Base-by-base conservation (phyloP, 805 yeast species). In the Schwanniomyces pseudopolymorphus region DNA sequence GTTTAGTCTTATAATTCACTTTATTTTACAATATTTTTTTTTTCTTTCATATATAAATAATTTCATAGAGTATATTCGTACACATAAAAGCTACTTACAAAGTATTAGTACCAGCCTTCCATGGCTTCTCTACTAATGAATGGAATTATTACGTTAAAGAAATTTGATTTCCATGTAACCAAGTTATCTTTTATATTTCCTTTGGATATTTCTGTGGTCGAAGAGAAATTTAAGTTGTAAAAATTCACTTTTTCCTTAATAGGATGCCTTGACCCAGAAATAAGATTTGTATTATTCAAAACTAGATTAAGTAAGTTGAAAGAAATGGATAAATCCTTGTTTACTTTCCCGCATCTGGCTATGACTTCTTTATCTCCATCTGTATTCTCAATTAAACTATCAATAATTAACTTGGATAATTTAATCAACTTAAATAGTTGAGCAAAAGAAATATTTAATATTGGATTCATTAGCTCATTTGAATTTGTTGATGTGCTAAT, bases 381-480 rank as follows among this genome's bases (percentile, higher is more conserved):
- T 8, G 42, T 42, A 26, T 38, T 43, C 20, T 45, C 50, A 31
- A 56, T 52, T 21, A 67, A 50, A 11, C 60, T 53, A 43, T 71
- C 77, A 39, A 69, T 58, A 10, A 70, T 58, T n/a, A 64, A 44
- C 49, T 71, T 72, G 46, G 59, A 56, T 13, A 70, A 49, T 48
- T 68, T 70, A 28, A 72, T 66, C 42, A 70, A 50, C 43, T 64
- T 66, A 51, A 63, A 65, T 8, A 60, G 47, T 40, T 70, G 74
- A 25, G 65, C 64, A 36, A 60, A 58, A 2, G 64, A 51, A n/a
- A 72, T 40, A 47, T 68, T 69, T 44, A 69, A 54, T 10, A 61
- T 55, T 10, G 77, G 77, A 38, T 57, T 58, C 11, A 59, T 50
- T 26, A 55, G 49, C 24, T 56, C 54, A 28, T 27, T 26, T 37